Evolutionary conservation across 2,329 filamentous ascomycete genomes (phyloP).

Genomic region (Arthrobotrys iridis): DNA sequence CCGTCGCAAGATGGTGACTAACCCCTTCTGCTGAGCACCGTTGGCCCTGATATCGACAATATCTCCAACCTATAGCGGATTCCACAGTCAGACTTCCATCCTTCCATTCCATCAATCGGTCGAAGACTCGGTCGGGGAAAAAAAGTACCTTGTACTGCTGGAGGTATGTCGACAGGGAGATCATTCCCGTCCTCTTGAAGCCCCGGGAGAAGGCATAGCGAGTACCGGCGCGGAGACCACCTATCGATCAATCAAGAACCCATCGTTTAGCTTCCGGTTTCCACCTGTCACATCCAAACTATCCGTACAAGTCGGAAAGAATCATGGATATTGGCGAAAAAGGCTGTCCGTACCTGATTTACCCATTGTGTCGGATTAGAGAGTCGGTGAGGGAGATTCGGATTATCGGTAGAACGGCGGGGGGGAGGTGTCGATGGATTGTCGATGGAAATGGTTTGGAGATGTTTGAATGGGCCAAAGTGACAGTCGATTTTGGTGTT

Average conservation of each 20-base stretch:
- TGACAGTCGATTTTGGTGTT: slow-evolving; percentile 43
- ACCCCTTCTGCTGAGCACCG: slow-evolving; percentile 92
- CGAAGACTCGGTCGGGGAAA: slow-evolving; percentile 35
- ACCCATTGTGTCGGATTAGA: slow-evolving; percentile 64
- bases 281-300: slow-evolving; percentile 26
- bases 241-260: slow-evolving; percentile 70
- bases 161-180: slow-evolving; percentile 92
- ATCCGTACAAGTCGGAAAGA: neutral
- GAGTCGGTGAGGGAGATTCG: slow-evolving; percentile 21
- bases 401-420: slow-evolving; percentile 40
- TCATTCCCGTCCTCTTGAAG: slow-evolving; percentile 96
- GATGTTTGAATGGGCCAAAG: slow-evolving; percentile 60
- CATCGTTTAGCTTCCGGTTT: slow-evolving; percentile 50
- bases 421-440: slow-evolving; percentile 59
- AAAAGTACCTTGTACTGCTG: slow-evolving; percentile 73
- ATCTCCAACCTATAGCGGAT: slow-evolving; percentile 75
- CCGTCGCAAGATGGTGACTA: slow-evolving; percentile 11
- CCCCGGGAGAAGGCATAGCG: slow-evolving; percentile 92
- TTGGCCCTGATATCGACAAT: slow-evolving; percentile 99
- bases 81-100: slow-evolving; percentile 64
- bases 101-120: slow-evolving; percentile 41
- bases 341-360: slow-evolving; percentile 61
- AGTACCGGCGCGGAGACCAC: slow-evolving; percentile 86
- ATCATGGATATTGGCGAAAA: neutral
- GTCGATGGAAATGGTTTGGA: slow-evolving; percentile 63